phyloP scores from a whole-genome alignment of 1,284 basidiomycete genomes.

The Microbotryum scabiosae region DNA sequence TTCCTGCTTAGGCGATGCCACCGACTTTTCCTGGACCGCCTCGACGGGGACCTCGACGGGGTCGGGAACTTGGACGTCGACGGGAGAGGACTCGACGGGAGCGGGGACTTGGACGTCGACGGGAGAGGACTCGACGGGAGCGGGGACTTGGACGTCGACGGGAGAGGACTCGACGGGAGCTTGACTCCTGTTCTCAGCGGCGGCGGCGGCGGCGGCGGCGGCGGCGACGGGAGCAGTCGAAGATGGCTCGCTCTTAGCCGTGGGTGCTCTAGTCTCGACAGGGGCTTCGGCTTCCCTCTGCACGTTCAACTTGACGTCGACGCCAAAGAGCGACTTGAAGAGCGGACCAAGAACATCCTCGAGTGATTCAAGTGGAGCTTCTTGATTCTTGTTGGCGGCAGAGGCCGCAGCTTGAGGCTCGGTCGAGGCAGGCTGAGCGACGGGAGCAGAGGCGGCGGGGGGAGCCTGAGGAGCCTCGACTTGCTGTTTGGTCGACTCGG shows the following conservation, averaged over 20 bases:
- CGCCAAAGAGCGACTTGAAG: no score
- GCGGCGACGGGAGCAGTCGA: background rate
- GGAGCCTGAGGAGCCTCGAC: no score
- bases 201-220: no score
- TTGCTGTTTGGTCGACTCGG: no score
- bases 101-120: background rate
- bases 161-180: background rate
- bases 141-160: background rate
- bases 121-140: background rate
- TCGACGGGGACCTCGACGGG: background rate
- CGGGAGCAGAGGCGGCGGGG: no score
- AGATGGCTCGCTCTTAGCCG: background rate
- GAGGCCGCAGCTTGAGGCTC: no score
- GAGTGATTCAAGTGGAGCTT: no score
- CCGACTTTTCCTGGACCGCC: background rate
- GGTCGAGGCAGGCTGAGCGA: no score
- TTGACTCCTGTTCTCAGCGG: background rate
- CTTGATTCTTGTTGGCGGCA: no score
- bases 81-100: background rate
- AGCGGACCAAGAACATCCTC: no score
- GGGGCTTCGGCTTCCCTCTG: no score
- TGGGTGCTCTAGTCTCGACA: background rate
- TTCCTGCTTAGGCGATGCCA: slow-evolving; percentile 80
- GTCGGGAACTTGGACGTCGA: background rate
- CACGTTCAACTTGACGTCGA: no score